Conservation (phyloP, 2,329 filamentous ascomycete species). For the Neodidymelliopsis sp. region DNA sequence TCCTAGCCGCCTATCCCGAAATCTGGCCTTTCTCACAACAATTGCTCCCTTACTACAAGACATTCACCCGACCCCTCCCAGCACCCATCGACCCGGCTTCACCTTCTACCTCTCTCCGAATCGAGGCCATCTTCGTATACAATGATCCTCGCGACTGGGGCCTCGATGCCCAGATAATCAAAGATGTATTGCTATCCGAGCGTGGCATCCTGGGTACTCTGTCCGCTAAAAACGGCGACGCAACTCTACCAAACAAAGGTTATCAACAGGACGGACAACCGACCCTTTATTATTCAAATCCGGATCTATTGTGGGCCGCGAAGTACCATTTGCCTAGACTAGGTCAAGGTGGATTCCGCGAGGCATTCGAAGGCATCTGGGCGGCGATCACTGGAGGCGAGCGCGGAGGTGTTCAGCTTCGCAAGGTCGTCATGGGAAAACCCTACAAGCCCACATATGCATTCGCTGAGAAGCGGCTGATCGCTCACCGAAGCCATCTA, state of each 20-base stretch:
- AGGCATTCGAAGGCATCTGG: slow-evolving; percentile 83
- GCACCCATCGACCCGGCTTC: slow-evolving; percentile 56
- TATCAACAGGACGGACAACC: slow-evolving; percentile 86
- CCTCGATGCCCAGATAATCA: slow-evolving; percentile 82
- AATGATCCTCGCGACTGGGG: slow-evolving; percentile 98
- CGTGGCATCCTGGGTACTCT: slow-evolving; percentile 83
- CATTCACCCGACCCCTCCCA: slow-evolving; percentile 66
- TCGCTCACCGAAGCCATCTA: slow-evolving; percentile 63
- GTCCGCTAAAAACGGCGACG: slow-evolving; percentile 73
- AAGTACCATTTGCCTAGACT: slow-evolving; percentile 84
- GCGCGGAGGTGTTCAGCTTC: slow-evolving; percentile 61
- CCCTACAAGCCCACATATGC: slow-evolving; percentile 79
- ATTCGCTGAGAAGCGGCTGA: slow-evolving; percentile 80
- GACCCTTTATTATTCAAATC: slow-evolving; percentile 84
- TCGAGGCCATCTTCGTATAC: slow-evolving; percentile 92
- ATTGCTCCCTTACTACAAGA: slow-evolving; percentile 67
- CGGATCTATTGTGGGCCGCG: slow-evolving; percentile 89
- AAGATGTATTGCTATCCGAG: slow-evolving; percentile 81
- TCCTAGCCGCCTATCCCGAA: slow-evolving; percentile 74
- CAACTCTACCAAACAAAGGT: slow-evolving; percentile 72
- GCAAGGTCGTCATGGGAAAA: slow-evolving; percentile 80
- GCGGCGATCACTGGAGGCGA: slow-evolving; percentile 69
- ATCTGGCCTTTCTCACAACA: slow-evolving; percentile 85
- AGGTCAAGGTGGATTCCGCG: slow-evolving; percentile 90
- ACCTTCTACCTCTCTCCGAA: slow-evolving; percentile 67